Percentiles rank a stretch among this genome's conserved stretches.
phyloP scores from a whole-genome alignment of 805 yeast genomes.

The Maudiozyma barnettii region DNA sequence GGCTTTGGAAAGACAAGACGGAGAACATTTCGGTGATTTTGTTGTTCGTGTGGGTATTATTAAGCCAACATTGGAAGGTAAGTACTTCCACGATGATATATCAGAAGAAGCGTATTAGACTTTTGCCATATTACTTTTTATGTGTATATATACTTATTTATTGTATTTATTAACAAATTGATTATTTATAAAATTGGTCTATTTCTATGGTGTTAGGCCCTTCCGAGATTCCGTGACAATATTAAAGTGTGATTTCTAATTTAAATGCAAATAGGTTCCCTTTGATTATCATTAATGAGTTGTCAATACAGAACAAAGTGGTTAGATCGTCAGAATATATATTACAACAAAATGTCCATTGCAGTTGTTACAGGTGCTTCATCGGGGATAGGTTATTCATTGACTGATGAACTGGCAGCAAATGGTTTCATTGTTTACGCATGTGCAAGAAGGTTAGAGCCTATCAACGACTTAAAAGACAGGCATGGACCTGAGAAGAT shows the following conservation, averaged over 20 bases:
- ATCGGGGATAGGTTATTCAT: constrained; percentile 44
- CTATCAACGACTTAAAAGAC: constrained; percentile 40
- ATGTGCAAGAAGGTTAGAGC: constrained; percentile 57
- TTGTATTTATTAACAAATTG: constrained; percentile 2
- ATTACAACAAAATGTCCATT: constrained; percentile 19
- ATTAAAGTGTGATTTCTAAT: too few relatives aligned
- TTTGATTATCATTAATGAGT: neutral
- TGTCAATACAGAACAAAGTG: too few relatives aligned
- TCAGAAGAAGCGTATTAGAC: constrained; percentile 53
- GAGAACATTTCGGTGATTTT: constrained; percentile 94
- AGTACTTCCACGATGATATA: constrained; percentile 88
- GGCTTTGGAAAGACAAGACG: constrained; percentile 84
- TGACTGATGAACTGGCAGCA: constrained; percentile 38
- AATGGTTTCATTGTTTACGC: constrained; percentile 57
- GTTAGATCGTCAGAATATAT: neutral
- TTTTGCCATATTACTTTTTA: constrained; percentile 3
- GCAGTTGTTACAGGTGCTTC: constrained; percentile 54
- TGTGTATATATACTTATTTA: constrained; percentile 3
- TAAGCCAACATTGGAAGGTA: constrained; percentile 82
- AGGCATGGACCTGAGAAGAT: constrained; percentile 29
- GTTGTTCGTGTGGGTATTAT: constrained; percentile 80
- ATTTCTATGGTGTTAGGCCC: too few relatives aligned
- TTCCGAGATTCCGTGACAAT: too few relatives aligned
- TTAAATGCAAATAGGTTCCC: too few relatives aligned
- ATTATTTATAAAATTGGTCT: too few relatives aligned